These are phyloP conservation scores for Ogataea naganishii DNA, from an alignment of 805 yeast species.

Conservation along the genomic window DNA sequence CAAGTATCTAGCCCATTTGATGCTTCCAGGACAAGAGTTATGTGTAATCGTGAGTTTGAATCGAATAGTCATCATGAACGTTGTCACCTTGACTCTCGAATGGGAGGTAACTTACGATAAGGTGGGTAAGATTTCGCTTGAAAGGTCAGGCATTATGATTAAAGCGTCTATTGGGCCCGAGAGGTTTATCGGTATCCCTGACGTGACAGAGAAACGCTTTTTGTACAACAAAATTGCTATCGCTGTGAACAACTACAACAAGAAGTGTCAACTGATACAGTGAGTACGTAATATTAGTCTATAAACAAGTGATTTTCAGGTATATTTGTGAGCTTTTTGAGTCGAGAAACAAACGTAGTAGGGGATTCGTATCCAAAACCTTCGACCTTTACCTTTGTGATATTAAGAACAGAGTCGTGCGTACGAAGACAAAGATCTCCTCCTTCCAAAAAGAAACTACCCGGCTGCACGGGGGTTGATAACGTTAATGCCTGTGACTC, in stretches of 20 bases:
- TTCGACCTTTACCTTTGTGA: slow-evolving; percentile 38
- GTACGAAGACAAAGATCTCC: no score
- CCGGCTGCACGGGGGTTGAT: background rate
- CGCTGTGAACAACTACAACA: slow-evolving; percentile 78
- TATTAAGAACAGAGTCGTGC: no score
- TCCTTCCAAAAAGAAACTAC: background rate
- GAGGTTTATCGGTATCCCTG: slow-evolving; percentile 70
- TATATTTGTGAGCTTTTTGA: no score
- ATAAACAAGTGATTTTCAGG: no score
- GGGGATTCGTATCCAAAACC: slow-evolving; percentile 41
- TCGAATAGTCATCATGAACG: slow-evolving; percentile 58
- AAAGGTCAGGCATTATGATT: slow-evolving; percentile 69
- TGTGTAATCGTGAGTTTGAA: slow-evolving; percentile 69
- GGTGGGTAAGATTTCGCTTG: slow-evolving; percentile 65
- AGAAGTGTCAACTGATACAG: slow-evolving; percentile 45
- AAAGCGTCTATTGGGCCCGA: slow-evolving; percentile 30
- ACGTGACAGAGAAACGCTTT: slow-evolving; percentile 49
- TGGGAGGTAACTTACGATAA: slow-evolving; percentile 68
- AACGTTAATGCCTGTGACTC: background rate
- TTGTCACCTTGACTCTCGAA: slow-evolving; percentile 48
- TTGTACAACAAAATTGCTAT: slow-evolving; percentile 65
- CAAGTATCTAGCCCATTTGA: slow-evolving; percentile 75
- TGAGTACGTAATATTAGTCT: slow-evolving; percentile 7
- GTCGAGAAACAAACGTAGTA: slow-evolving; percentile 29
- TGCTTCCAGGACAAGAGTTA: slow-evolving; percentile 72